phyloP scores from a whole-genome alignment of 2,329 filamentous ascomycete genomes.

The Tolypocladium ovalisporum region DNA sequence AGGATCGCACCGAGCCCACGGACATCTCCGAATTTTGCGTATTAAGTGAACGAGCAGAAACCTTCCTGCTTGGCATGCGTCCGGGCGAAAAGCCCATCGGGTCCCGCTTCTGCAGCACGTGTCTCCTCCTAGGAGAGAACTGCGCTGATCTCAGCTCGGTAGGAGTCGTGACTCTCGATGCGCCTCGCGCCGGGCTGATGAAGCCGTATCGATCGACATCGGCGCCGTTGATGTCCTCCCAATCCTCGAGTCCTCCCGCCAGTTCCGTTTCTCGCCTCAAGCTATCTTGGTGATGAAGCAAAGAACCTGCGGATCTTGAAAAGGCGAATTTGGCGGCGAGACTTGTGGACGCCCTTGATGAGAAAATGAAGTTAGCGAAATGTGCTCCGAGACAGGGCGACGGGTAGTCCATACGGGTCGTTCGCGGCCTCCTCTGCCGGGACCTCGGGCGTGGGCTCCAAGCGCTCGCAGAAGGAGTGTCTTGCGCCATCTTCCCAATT shows the following conservation, averaged over 20 bases:
- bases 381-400: not conserved
- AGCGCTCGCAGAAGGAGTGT: conserved; percentile 35
- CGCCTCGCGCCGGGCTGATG: conserved; percentile 38
- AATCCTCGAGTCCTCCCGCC: conserved; percentile 53
- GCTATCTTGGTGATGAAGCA: conserved; percentile 29
- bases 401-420: conserved; percentile 38
- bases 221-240: conserved; percentile 50
- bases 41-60: conserved; percentile 47
- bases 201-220: conserved; percentile 61
- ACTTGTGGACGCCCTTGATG: conserved; percentile 11
- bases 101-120: conserved; percentile 29
- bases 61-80: conserved; percentile 39
- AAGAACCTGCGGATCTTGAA: conserved; percentile 32
- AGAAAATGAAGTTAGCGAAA: conserved; percentile 14
- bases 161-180: conserved; percentile 29
- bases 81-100: conserved; percentile 25
- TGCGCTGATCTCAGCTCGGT: conserved; percentile 30
- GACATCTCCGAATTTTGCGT: conserved; percentile 45
- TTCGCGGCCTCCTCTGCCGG: conserved; percentile 41
- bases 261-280: conserved; percentile 32
- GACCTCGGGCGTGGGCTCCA: conserved; percentile 38
- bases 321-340: conserved; percentile 22
- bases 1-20: conserved; percentile 38
- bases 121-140: conserved; percentile 34
- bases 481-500: conserved; percentile 40